A percentile compares a stretch with the other conserved stretches of the same genome.
Conservation (phyloP, 163 green algal genomes). For the Volvox carteri region DNA sequence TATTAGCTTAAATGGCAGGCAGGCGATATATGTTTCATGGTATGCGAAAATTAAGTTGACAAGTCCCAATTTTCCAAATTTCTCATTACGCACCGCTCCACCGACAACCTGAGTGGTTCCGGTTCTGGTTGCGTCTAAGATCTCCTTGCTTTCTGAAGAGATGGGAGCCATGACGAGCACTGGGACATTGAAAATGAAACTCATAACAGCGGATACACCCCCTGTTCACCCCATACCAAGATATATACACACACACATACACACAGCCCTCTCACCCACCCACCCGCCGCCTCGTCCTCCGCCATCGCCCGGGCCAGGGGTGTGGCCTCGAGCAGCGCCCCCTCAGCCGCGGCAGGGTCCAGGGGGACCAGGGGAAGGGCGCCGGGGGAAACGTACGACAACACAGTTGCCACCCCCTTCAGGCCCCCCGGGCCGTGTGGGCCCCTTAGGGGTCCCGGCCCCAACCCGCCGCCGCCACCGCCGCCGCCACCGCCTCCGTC, state of each 20-base stretch:
- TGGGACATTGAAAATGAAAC: too few species aligned
- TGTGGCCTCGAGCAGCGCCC: slow-evolving; percentile 42
- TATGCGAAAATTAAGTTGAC: too few species aligned
- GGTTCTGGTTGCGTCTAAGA: too few species aligned
- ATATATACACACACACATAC: not conserved
- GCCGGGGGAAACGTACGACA: not conserved
- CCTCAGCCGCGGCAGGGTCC: slow-evolving; percentile 6
- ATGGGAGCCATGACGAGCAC: too few species aligned
- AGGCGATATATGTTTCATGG: too few species aligned
- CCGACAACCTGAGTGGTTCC: too few species aligned
- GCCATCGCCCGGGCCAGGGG: slow-evolving; percentile 19
- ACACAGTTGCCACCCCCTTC: not conserved
- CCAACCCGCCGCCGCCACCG: too few species aligned
- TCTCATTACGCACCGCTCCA: too few species aligned
- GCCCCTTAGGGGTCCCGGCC: not conserved
- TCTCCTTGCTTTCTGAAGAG: too few species aligned
- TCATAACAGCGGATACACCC: not conserved
- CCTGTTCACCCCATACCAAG: not conserved
- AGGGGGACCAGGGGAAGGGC: slow-evolving; percentile 32
- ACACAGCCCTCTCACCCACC: not conserved
- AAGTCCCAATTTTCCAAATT: too few species aligned
- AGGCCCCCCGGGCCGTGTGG: not conserved
- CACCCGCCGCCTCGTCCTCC: slow-evolving; percentile 43
- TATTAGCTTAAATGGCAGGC: too few species aligned
- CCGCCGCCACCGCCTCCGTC: not conserved